These are phyloP conservation scores for Backusella circina DNA, from an alignment of 192 early-diverging fungal species.

Conservation along the genomic window DNA sequence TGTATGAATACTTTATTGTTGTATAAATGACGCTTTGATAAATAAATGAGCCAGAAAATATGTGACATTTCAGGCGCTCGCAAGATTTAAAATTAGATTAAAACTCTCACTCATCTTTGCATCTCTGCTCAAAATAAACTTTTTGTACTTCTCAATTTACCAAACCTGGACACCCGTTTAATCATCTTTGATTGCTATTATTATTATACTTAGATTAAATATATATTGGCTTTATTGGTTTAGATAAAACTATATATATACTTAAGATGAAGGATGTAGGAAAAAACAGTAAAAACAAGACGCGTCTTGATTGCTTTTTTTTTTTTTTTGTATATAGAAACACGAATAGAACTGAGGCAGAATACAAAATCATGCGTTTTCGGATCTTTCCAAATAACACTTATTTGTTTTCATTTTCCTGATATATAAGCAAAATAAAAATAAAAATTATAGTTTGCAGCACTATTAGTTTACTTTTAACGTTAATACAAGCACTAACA, in stretches of 20 bases:
- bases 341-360: neutral
- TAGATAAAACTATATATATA: too few relatives aligned
- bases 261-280: too few relatives aligned
- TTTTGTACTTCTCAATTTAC: neutral
- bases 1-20: neutral
- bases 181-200: neutral
- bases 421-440: neutral
- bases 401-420: neutral
- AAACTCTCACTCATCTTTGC: neutral
- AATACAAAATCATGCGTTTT: neutral
- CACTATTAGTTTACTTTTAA: neutral
- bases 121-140: neutral
- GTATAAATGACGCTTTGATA: neutral
- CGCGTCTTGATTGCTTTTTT: too few relatives aligned
- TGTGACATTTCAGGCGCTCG: neutral
- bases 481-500: neutral
- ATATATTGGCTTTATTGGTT: neutral
- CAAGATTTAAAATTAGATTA: neutral
- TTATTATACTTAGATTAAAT: neutral
- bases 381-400: neutral
- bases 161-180: neutral
- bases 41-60: neutral
- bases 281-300: neutral
- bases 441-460: neutral
- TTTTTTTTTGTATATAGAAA: neutral